Evolutionary conservation across 2,329 filamentous ascomycete species (phyloP).

Genomic region (Epichloe aotearoae): DNA sequence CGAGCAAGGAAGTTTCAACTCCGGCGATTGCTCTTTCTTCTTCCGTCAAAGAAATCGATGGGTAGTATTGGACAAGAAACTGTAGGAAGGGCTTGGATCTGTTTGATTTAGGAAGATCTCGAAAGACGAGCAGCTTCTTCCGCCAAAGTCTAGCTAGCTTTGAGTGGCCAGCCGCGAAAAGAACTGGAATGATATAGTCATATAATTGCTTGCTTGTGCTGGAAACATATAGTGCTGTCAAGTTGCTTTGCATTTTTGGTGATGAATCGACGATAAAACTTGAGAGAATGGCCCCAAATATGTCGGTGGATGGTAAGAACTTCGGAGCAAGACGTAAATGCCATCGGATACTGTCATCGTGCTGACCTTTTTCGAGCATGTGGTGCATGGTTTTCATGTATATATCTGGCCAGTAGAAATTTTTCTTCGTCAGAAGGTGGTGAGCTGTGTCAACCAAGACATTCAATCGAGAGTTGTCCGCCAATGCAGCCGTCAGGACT

Average conservation of each 20-base stretch:
- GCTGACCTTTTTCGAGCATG: conserved; percentile 27
- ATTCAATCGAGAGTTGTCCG: conserved; percentile 12
- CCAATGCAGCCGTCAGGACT: conserved; percentile 18
- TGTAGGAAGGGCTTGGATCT: conserved; percentile 33
- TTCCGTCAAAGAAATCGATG: conserved; percentile 22
- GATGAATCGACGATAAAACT: conserved; percentile 27
- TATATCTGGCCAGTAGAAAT: conserved; percentile 34
- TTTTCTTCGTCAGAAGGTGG: conserved; percentile 23
- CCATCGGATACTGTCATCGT: conserved; percentile 30
- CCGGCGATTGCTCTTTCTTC: conserved; percentile 21
- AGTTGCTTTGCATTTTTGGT: conserved; percentile 22
- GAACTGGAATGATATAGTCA: conserved; percentile 35
- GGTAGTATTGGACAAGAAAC: conserved; percentile 33
- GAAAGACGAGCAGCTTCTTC: conserved; percentile 23
- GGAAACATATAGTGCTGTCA: conserved; percentile 32
- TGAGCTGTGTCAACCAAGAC: conserved; percentile 15
- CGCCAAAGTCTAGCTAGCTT: conserved; percentile 35
- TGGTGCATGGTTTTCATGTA: conserved; percentile 33
- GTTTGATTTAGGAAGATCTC: conserved; percentile 28
- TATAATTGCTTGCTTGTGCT: conserved; percentile 32
- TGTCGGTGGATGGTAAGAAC: conserved; percentile 27
- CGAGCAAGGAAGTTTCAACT: not conserved
- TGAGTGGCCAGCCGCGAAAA: conserved; percentile 34
- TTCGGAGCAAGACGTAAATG: conserved; percentile 30
- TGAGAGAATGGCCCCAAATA: conserved; percentile 30